Base-by-base conservation (phyloP, 2,329 filamentous ascomycete species). In the Neocucurbitaria cava region DNA sequence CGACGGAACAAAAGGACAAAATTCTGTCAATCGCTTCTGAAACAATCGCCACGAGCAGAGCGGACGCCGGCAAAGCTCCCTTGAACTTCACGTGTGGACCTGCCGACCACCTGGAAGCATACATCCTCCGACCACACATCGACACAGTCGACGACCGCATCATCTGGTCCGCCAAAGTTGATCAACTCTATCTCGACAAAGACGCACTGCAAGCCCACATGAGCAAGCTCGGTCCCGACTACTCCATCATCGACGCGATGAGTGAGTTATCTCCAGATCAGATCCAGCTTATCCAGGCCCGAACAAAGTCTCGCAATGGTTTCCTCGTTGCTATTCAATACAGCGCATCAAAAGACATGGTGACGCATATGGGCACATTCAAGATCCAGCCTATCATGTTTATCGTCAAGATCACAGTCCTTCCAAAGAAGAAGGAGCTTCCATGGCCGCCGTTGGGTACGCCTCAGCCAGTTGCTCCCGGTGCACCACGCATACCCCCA, bases 211-310 rank as follows among this genome's bases (percentile, higher is more conserved):
- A 57, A 21, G 38, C 47, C 8, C 57, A 63, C 24, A 10, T 62
- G 7, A 24, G 17, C 5, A 54, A 40, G 11, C 50, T 61, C 13
- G 52, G 49, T 1, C 10, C 49, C 3, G 21, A 54, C 0, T 58
- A 63, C 47, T 68, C 65, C 3, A 43, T 69, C 24, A 35, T 70
- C 20, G 46, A 68, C 9, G 35, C 58, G 1, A 47, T 70, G 3
- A 33, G 49, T 31, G 42, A 58, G 15, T 45, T 71, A 1, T 42
- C 43, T 2, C 49, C 62, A 2, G 56, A 59, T 9, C 48, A 69
- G 44, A 24, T 64, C 13, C 48, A 49, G 8, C 41, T 66, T 9
- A 57, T 71, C 15, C 54, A 56, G 13, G 38, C 31, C 13, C 49
- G 39, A 8, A 50, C 55, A 9, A 54, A 54, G 26, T 30, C 41